phyloP scores from a whole-genome alignment of 495 filamentous ascomycete genomes.

The Astrothelium subdiscretum region DNA sequence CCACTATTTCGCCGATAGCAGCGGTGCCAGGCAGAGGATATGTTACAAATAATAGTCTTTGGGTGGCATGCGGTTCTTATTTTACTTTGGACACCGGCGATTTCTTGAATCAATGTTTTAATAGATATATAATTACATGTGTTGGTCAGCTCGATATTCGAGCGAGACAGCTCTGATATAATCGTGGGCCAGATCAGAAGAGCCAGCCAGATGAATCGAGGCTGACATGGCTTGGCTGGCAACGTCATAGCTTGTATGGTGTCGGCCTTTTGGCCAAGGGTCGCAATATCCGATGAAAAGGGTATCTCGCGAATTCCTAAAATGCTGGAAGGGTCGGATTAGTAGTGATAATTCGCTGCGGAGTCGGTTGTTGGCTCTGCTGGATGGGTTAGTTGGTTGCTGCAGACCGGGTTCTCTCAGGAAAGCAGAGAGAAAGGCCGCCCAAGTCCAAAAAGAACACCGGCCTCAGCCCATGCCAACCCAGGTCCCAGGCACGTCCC shows the following conservation, averaged over 20 bases:
- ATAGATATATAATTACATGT: neutral
- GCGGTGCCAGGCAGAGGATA: neutral
- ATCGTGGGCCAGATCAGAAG: neutral
- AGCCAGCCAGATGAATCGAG: neutral
- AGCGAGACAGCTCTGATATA: neutral
- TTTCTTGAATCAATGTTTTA: neutral
- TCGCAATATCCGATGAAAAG: too few relatives aligned
- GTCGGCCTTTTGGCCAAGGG: too few relatives aligned
- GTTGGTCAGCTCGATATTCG: neutral
- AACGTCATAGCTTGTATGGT: neutral
- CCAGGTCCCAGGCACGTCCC: neutral
- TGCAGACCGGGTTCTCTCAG: too few relatives aligned
- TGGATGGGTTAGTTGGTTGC: too few relatives aligned
- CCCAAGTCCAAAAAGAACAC: neutral
- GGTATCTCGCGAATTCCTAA: too few relatives aligned
- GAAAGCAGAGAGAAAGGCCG: neutral
- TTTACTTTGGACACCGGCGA: neutral
- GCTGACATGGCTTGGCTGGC: neutral
- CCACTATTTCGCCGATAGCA: neutral
- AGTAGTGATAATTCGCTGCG: too few relatives aligned
- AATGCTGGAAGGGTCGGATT: too few relatives aligned
- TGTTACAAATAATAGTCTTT: neutral
- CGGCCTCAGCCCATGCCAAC: neutral
- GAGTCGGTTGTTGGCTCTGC: too few relatives aligned
- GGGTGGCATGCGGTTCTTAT: neutral